phyloP scores from a whole-genome alignment of 2,329 filamentous ascomycete species.

The Setomelanomma holmii region DNA sequence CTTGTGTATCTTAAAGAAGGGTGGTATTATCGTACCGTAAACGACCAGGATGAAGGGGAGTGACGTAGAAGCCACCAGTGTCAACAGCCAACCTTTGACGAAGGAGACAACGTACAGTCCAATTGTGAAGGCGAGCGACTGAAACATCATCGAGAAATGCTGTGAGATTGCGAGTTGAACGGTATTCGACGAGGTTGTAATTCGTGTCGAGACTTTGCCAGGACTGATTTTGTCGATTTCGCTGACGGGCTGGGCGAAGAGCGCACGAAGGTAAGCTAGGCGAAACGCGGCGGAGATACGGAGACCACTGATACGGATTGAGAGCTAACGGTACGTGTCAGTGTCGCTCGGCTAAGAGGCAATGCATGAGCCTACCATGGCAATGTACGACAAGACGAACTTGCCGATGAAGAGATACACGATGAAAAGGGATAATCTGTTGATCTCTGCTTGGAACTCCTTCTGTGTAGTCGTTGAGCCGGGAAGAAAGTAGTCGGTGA shows the following conservation, averaged over 20 bases:
- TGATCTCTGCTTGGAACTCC: conserved; percentile 60
- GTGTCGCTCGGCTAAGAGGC: too few relatives aligned
- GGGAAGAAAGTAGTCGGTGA: conserved; percentile 63
- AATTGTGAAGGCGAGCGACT: conserved; percentile 43
- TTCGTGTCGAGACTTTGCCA: conserved; percentile 59
- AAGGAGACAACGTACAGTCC: conserved; percentile 57
- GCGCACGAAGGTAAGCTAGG: conserved; percentile 57
- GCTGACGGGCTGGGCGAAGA: conserved; percentile 59
- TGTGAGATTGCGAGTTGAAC: conserved; percentile 64
- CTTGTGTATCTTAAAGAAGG: conserved; percentile 44
- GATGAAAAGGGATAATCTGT: conserved; percentile 40
- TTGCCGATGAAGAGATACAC: conserved; percentile 47
- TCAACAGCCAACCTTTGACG: conserved; percentile 60
- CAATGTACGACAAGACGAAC: conserved; percentile 43
- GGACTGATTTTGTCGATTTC: conserved; percentile 58
- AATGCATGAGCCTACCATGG: too few relatives aligned
- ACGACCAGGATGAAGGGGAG: conserved; percentile 49
- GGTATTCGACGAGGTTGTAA: conserved; percentile 61
- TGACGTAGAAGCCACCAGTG: conserved; percentile 56
- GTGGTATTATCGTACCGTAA: conserved; percentile 38
- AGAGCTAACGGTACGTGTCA: conserved; percentile 42
- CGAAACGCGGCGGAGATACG: conserved; percentile 60
- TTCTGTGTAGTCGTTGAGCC: conserved; percentile 52
- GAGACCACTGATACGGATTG: conserved; percentile 59
- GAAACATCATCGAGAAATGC: conserved; percentile 58